These are phyloP conservation scores for Hemisphaericaspora xylofermentans DNA, from an alignment of 1,139 yeast species.

Conservation along the genomic window DNA sequence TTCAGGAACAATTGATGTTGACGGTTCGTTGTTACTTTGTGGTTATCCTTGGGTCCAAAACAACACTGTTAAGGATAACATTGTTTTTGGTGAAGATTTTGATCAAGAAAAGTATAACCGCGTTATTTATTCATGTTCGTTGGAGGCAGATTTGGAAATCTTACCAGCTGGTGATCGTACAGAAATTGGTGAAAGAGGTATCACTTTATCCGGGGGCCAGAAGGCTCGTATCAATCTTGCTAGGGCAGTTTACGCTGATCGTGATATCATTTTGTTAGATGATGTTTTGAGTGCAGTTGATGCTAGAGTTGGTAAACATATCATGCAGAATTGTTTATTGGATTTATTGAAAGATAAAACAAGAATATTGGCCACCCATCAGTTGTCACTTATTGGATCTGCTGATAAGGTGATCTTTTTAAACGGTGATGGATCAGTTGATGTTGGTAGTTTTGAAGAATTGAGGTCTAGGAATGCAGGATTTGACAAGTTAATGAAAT, in stretches of 20 bases:
- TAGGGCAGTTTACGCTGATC: conserved; percentile 43
- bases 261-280: conserved; percentile 42
- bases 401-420: conserved; percentile 43
- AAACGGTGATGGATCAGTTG: conserved; percentile 45
- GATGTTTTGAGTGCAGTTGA: conserved; percentile 52
- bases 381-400: conserved; percentile 40
- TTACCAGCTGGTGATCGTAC: conserved; percentile 46
- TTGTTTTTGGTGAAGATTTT: conserved; percentile 30
- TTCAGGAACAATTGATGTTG: conserved; percentile 37
- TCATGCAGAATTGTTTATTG: conserved; percentile 38
- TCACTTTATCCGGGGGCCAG: conserved; percentile 51
- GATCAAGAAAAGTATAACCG: conserved; percentile 27
- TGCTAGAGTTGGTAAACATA: conserved; percentile 49
- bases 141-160: conserved; percentile 36
- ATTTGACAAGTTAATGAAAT: conserved; percentile 54
- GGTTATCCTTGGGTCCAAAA: conserved; percentile 54
- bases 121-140: conserved; percentile 36
- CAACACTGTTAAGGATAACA: conserved; percentile 41
- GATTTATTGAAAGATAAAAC: conserved; percentile 37
- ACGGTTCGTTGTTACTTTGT: conserved; percentile 44
- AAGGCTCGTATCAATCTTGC: conserved; percentile 49
- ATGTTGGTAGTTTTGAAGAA: conserved; percentile 39
- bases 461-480: conserved; percentile 33
- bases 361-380: conserved; percentile 49
- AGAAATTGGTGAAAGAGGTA: conserved; percentile 50